phyloP scores from a whole-genome alignment of 768 basidiomycete genomes.

The Boletus reticulatus region DNA sequence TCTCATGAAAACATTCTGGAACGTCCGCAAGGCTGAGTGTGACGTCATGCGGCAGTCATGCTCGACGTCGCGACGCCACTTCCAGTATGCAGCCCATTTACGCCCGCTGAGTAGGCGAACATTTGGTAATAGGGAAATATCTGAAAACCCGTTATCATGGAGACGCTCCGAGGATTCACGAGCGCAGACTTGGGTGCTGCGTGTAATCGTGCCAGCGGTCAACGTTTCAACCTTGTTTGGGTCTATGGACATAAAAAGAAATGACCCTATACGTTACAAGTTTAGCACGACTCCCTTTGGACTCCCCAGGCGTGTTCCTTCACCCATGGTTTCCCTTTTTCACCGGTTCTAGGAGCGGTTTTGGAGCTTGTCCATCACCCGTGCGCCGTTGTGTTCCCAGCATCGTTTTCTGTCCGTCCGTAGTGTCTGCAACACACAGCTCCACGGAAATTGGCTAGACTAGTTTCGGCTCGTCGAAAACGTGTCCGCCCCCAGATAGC shows the following conservation, averaged over 20 bases:
- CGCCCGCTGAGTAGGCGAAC: neutral
- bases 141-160: neutral
- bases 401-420: neutral
- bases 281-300: constrained; percentile 8
- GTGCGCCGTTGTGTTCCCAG: neutral
- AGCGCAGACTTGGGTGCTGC: neutral
- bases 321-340: neutral
- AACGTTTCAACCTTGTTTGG: neutral
- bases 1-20: neutral
- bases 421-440: neutral
- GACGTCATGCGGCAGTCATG: constrained; percentile 1
- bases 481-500: constrained; percentile 26
- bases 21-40: neutral
- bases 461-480: constrained; percentile 25
- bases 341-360: neutral
- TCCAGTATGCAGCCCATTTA: neutral
- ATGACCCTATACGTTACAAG: constrained; percentile 21
- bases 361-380: neutral
- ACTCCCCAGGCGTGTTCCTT: constrained; percentile 10
- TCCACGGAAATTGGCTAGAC: constrained; percentile 21
- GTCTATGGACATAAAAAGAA: constrained; percentile 12
- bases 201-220: neutral
- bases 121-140: constrained; percentile 8
- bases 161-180: too few relatives aligned
- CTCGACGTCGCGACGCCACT: neutral